Percentiles rank a stretch among this genome's conserved stretches.
These are phyloP conservation scores for Yarrowia bubula DNA, from an alignment of 805 yeast genomes.

Conservation along the genomic window DNA sequence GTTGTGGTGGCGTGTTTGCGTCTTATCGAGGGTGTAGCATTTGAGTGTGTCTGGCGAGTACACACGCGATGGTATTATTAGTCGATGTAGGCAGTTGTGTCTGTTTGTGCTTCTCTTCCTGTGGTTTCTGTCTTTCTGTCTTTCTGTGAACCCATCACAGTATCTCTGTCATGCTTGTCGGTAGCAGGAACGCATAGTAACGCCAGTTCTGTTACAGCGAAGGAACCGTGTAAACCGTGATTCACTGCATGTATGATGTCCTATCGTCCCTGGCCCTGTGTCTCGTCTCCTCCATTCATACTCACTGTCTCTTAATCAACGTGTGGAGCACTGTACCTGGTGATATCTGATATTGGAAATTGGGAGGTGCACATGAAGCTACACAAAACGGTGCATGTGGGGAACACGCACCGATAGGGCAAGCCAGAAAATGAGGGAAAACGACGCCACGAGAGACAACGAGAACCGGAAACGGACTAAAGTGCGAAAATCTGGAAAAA, in stretches of 20 bases:
- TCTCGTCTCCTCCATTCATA: neutral
- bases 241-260: neutral
- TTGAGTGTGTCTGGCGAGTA: neutral
- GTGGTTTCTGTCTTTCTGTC: too few species aligned
- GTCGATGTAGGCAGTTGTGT: too few species aligned
- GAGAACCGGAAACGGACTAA: neutral
- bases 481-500: neutral
- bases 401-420: slow-evolving; percentile 25
- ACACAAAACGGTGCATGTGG: slow-evolving; percentile 20
- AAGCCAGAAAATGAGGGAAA: neutral
- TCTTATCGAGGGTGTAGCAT: neutral
- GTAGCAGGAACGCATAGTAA: neutral
- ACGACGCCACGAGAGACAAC: neutral
- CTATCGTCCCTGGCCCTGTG: too few species aligned
- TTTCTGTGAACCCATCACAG: too few species aligned
- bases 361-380: slow-evolving; percentile 26
- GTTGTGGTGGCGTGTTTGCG: neutral
- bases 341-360: slow-evolving; percentile 12
- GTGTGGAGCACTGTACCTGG: slow-evolving; percentile 18
- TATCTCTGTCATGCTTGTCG: too few species aligned
- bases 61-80: too few species aligned
- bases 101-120: too few species aligned
- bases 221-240: neutral
- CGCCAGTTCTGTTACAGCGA: neutral
- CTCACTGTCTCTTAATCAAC: slow-evolving; percentile 20